Evolutionary conservation across 2,329 filamentous ascomycete species (phyloP), one percentile per base, ranked within the genome.

Genomic region (Eutypa lata): DNA sequence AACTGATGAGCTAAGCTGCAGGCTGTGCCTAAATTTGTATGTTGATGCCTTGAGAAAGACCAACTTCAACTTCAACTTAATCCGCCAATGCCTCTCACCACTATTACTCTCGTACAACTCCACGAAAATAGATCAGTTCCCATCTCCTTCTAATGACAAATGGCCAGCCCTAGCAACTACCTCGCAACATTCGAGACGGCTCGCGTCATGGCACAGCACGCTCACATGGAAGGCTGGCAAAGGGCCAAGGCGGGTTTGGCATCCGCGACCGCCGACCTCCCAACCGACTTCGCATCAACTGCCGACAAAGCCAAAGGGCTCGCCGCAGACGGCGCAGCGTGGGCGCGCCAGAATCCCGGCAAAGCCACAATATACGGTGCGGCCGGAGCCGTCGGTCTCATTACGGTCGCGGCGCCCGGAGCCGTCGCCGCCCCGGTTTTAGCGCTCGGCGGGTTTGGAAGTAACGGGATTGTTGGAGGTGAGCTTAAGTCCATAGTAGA

Each of bases 391-490:
- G 35, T 38, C 35, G n/a, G 6, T 16, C 35, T 38, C 35, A 14
- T 43, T 16, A 38, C 51, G 7, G 16, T 55, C 16, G 50, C 48
- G 18, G 57, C 46, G 1, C 61, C 61, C 3, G 59, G 52, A 38
- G 18, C 28, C 8, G 40, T 53, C 16, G 48, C 56, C 0, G 50
- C 38, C 3, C 61, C 61, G 13, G 18, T 47, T 14, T 42, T 64
- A n/a, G 59, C 42, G 4, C 21, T 31, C 2, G 13, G 31, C 16
- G 62, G 62, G 2, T 65, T 63, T 19, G 53, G 56, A 1, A 51
- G 60, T 2, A 47, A 48, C 10, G 61, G 61, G 1, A 47, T 61
- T 13, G 48, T 43, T 14, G 55, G 47, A 26, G 60, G 62, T 61
- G 59, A 50, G 45, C 40, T 7, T 11, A 19, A 33, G n/a, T 14